phyloP scores from a whole-genome alignment of 306 rosid species.

The Begonia masoniana region DNA sequence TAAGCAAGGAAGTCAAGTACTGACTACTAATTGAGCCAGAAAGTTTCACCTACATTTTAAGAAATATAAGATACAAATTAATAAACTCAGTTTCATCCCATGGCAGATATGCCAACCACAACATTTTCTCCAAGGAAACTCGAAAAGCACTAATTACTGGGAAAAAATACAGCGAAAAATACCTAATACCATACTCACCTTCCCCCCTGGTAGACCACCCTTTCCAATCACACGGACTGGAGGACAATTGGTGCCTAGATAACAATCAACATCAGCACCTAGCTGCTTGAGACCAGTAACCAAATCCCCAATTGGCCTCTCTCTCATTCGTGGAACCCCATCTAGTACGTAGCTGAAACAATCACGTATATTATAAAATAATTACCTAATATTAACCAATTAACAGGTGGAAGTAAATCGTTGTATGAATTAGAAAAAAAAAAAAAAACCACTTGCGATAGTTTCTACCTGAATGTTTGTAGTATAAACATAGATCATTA shows the following conservation, averaged over 20 bases:
- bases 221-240: conserved; percentile 88
- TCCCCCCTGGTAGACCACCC: conserved; percentile 99
- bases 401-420: too few species aligned
- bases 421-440: too few species aligned
- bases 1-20: conserved; percentile 87
- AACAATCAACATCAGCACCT: conserved; percentile 87
- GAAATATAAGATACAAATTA: not conserved
- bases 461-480: too few species aligned
- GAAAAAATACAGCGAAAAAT: not conserved
- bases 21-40: conserved; percentile 98
- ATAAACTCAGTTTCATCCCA: too few species aligned
- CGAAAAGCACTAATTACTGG: too few species aligned
- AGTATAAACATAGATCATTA: too few species aligned
- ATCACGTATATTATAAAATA: too few species aligned
- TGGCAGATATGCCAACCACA: too few species aligned
- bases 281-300: conserved; percentile 93
- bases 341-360: conserved; percentile 79
- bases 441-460: too few species aligned
- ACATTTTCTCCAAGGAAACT: too few species aligned
- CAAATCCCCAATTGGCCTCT: conserved; percentile 95
- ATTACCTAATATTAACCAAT: too few species aligned
- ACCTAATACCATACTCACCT: conserved; percentile 35
- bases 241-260: conserved; percentile 91
- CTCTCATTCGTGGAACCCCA: conserved; percentile 99
- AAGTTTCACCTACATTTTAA: conserved; percentile 64